phyloP scores from a whole-genome alignment of 371 early-diverging fungal species.

The Syncephalastrum sp. region DNA sequence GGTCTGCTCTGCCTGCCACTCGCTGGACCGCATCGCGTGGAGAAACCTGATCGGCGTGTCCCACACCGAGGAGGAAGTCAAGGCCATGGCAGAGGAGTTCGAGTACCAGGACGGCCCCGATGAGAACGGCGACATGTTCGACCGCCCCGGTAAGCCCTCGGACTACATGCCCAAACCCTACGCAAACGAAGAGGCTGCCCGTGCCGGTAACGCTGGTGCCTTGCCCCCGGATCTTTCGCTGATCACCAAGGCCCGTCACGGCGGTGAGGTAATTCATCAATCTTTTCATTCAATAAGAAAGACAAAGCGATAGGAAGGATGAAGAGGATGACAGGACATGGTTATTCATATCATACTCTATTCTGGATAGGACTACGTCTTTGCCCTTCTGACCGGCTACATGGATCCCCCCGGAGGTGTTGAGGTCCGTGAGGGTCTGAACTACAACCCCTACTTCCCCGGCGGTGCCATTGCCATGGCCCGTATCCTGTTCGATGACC shows the following conservation, averaged over 20 bases:
- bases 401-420: constrained; percentile 96
- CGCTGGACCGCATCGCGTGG: constrained; percentile 90
- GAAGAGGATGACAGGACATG: neutral
- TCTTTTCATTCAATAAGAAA: too few relatives aligned
- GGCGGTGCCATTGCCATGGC: constrained; percentile 99
- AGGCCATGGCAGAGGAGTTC: constrained; percentile 91
- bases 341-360: neutral
- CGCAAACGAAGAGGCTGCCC: constrained; percentile 96
- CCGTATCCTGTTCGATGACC: constrained; percentile 88
- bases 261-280: constrained; percentile 69
- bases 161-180: constrained; percentile 95
- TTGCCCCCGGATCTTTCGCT: constrained; percentile 95
- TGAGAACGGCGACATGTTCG: constrained; percentile 92
- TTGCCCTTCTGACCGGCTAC: constrained; percentile 94
- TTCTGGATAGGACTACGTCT: constrained; percentile 82
- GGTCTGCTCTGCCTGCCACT: constrained; percentile 97
- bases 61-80: constrained; percentile 91
- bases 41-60: constrained; percentile 93
- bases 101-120: constrained; percentile 95
- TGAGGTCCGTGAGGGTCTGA: constrained; percentile 90
- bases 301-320: neutral
- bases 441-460: constrained; percentile 99
- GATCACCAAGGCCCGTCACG: constrained; percentile 95
- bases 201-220: constrained; percentile 96
- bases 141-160: constrained; percentile 94